phyloP scores from a whole-genome alignment of 208 protist genomes.

The Porcisia hertigi region DNA sequence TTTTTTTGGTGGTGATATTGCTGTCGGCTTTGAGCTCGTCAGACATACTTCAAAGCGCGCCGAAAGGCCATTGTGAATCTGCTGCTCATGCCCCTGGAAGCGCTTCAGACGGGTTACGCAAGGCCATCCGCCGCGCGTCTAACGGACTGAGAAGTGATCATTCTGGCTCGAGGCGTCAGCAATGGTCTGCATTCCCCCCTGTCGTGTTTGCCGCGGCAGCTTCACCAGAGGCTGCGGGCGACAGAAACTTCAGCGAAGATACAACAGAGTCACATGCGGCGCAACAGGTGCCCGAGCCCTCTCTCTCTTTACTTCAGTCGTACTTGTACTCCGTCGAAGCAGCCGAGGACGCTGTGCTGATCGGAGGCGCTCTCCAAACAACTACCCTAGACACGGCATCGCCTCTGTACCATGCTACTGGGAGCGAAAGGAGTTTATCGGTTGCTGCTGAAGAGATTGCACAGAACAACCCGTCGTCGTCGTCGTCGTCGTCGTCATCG shows the following conservation, averaged over 20 bases:
- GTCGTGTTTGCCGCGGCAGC: background rate
- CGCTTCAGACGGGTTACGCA: too few species aligned
- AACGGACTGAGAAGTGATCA: too few species aligned
- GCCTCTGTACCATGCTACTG: background rate
- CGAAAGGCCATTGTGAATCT: too few species aligned
- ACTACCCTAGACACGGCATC: background rate
- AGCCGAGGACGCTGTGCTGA: background rate
- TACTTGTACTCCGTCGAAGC: constrained; percentile 24
- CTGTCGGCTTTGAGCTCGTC: background rate
- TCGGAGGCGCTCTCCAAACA: background rate
- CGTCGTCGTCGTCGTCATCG: background rate
- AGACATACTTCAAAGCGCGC: too few species aligned
- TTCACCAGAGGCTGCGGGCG: background rate
- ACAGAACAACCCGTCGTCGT: background rate
- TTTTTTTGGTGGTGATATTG: background rate
- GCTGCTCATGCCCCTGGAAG: too few species aligned
- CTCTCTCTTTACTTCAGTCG: constrained; percentile 12
- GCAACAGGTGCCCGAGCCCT: background rate
- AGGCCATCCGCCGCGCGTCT: too few species aligned
- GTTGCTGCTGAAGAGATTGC: too few species aligned
- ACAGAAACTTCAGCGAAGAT: background rate
- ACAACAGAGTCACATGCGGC: background rate
- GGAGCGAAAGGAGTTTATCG: background rate
- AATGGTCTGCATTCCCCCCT: background rate
- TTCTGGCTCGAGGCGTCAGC: background rate